phyloP scores from a whole-genome alignment of 2,329 filamentous ascomycete genomes.

The Oidium heveae region DNA sequence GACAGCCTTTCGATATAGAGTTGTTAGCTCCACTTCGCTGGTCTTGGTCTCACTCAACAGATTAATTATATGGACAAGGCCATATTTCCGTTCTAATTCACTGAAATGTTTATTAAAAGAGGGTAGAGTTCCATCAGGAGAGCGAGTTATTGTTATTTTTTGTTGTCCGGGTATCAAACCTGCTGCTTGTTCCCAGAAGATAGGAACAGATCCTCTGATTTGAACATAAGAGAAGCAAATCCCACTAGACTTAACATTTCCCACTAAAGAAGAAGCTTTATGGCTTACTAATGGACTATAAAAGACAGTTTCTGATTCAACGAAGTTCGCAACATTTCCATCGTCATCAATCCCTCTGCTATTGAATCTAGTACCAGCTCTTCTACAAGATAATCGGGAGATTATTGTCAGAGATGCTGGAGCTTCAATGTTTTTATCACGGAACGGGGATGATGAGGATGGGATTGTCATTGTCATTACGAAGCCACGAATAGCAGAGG shows the following conservation, averaged over 20 bases:
- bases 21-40: slow-evolving; percentile 62
- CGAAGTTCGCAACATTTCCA: slow-evolving; percentile 92
- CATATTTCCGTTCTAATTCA: slow-evolving; percentile 63
- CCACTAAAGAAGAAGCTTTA: slow-evolving; percentile 1
- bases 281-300: slow-evolving; percentile 38
- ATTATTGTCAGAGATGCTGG: slow-evolving; percentile 74
- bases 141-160: slow-evolving; percentile 78
- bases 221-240: slow-evolving; percentile 84
- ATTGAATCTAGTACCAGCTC: slow-evolving; percentile 89
- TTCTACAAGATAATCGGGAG: slow-evolving; percentile 67
- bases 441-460: slow-evolving; percentile 45
- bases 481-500: slow-evolving; percentile 82
- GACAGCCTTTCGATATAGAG: slow-evolving; percentile 57
- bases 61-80: slow-evolving; percentile 79
- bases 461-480: slow-evolving; percentile 71
- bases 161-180: slow-evolving; percentile 78
- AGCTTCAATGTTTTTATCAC: slow-evolving; percentile 37
- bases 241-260: slow-evolving; percentile 18
- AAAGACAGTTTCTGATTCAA: slow-evolving; percentile 88
- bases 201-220: slow-evolving; percentile 71
- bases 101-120: slow-evolving; percentile 92
- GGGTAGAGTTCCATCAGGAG: slow-evolving; percentile 71
- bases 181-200: slow-evolving; percentile 91
- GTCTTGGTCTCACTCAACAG: slow-evolving; percentile 75
- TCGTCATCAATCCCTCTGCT: slow-evolving; percentile 94